phyloP scores from a whole-genome alignment of 345 rosid genomes.

The Geranium brycei region DNA sequence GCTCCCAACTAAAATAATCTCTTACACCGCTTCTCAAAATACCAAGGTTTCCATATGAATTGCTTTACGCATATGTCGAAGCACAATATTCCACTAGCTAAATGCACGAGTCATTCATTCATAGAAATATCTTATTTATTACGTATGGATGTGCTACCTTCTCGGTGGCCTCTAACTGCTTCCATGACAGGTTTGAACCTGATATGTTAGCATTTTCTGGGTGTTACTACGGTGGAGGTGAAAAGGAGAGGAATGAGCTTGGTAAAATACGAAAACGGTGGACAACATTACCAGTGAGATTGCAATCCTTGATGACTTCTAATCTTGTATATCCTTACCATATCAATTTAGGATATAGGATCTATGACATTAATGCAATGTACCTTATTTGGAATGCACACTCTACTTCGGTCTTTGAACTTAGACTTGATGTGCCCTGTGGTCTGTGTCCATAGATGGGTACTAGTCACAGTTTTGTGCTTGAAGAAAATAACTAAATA shows the following conservation, averaged over 20 bases:
- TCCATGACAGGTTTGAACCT: constrained; percentile 72
- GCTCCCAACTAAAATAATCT: too few species aligned
- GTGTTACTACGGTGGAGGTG: constrained; percentile 99
- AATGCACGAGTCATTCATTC: not conserved
- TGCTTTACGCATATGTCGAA: too few species aligned
- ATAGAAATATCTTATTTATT: too few species aligned
- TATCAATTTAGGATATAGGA: not conserved
- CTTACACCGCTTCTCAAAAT: too few species aligned
- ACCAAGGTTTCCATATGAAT: too few species aligned
- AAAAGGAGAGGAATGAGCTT: constrained; percentile 77
- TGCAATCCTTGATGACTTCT: constrained; percentile 5
- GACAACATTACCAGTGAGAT: constrained; percentile 91
- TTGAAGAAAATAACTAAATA: not conserved
- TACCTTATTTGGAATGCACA: not conserved
- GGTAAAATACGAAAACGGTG: constrained; percentile 91
- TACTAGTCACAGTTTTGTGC: not conserved
- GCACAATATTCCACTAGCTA: not conserved
- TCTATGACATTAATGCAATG: not conserved
- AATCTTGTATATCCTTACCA: not conserved
- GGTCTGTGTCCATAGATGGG: not conserved
- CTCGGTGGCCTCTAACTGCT: not conserved
- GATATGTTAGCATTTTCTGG: constrained; percentile 99
- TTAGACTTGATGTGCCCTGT: too few species aligned
- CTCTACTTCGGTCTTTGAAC: not conserved
- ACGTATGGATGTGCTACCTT: not conserved